Evolutionary conservation across 1,284 basidiomycete species (phyloP).

Genomic region (Ganoderma leucocontextum): DNA sequence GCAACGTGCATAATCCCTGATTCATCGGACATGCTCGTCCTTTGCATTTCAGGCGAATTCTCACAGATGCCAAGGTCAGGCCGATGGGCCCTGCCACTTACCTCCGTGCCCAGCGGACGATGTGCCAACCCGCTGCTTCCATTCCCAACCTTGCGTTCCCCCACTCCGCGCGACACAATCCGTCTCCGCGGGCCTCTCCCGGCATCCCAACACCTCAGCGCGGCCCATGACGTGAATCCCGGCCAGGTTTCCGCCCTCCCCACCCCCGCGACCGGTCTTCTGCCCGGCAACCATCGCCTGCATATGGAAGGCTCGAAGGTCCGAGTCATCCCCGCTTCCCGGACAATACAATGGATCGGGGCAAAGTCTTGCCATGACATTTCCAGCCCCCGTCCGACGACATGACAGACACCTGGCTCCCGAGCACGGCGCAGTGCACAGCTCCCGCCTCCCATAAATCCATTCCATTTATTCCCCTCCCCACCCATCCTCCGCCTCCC

Average conservation of each 20-base stretch:
- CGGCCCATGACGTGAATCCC: conserved; percentile 8
- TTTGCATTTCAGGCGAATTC: conserved; percentile 7
- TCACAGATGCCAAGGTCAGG: conserved; percentile 12
- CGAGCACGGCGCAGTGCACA: conserved; percentile 31
- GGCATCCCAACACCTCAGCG: conserved; percentile 4
- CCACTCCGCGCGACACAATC: not conserved
- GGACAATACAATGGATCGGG: conserved; percentile 19
- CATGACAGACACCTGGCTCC: conserved; percentile 25
- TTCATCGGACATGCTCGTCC: conserved; percentile 5
- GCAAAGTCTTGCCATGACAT: not conserved
- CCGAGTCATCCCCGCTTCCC: conserved; percentile 22
- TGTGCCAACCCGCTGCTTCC: conserved; percentile 11
- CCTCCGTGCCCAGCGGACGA: conserved; percentile 19
- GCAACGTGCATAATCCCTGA: not conserved
- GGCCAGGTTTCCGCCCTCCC: not conserved
- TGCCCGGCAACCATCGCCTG: conserved; percentile 16
- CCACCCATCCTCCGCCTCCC: conserved; percentile 4
- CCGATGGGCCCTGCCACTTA: conserved; percentile 12
- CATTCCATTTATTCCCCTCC: conserved; percentile 10
- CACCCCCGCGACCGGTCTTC: not conserved
- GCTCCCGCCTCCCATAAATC: conserved; percentile 29
- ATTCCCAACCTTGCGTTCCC: conserved; percentile 6
- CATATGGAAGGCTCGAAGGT: conserved; percentile 9
- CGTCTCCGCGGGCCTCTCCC: conserved; percentile 5
- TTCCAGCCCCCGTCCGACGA: conserved; percentile 6